phyloP scores from a whole-genome alignment of 2,329 filamentous ascomycete genomes.

The Xylariales sp. region DNA sequence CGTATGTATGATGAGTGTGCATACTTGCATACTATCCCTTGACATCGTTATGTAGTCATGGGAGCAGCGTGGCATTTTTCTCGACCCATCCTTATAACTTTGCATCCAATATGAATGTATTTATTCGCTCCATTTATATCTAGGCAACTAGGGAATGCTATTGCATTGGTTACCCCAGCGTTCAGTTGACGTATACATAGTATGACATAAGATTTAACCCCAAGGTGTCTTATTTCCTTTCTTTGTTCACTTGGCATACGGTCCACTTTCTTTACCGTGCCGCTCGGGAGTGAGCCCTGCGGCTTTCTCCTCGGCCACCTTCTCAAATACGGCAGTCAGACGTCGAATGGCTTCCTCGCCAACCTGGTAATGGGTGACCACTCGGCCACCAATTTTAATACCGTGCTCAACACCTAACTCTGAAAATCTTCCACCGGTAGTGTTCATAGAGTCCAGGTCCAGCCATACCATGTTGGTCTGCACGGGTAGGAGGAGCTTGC shows the following conservation, averaged over 20 bases:
- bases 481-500: conserved; percentile 52
- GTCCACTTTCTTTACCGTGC: not conserved
- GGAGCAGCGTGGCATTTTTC: no score
- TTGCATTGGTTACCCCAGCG: no score
- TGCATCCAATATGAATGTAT: no score
- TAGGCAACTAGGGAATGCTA: no score
- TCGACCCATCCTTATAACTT: no score
- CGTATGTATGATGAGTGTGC: no score
- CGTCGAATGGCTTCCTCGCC: conserved; percentile 51
- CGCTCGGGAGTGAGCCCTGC: not conserved
- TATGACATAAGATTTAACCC: no score
- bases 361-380: conserved; percentile 41
- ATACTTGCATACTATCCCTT: no score
- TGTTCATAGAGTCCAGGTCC: conserved; percentile 33
- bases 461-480: conserved; percentile 78
- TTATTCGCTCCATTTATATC: no score
- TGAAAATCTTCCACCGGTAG: conserved; percentile 15
- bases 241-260: conserved; percentile 1
- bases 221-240: no score
- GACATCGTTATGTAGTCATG: no score
- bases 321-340: conserved; percentile 40
- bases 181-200: no score
- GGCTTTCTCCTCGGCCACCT: conserved; percentile 18
- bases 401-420: conserved; percentile 20
- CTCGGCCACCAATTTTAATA: conserved; percentile 19